A percentile compares a stretch with the other conserved stretches of the same genome.
phyloP scores from a whole-genome alignment of 2,329 filamentous ascomycete genomes.

The Beauveria asiatica region DNA sequence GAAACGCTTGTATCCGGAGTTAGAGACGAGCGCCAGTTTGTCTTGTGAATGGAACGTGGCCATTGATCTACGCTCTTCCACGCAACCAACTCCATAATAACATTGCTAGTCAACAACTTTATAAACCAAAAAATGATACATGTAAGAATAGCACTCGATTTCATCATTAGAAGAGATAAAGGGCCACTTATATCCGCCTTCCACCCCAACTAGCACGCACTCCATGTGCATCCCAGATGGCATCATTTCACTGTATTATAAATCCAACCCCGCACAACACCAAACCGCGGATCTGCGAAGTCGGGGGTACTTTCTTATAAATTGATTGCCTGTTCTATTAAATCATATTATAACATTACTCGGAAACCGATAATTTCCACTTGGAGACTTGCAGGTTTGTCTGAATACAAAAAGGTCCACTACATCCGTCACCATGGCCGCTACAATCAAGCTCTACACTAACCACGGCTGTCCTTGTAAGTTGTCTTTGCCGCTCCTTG shows the following conservation, averaged over 20 bases:
- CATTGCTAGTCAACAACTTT: too few relatives aligned
- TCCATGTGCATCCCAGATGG: background rate
- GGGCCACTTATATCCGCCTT: background rate
- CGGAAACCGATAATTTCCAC: background rate
- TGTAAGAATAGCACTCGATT: too few relatives aligned
- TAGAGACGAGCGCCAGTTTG: too few relatives aligned
- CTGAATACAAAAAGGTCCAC: background rate
- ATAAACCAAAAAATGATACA: too few relatives aligned
- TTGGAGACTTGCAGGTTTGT: background rate
- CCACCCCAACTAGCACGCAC: background rate
- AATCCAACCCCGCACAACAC: conserved; percentile 4
- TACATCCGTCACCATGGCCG: conserved; percentile 18
- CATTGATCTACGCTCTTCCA: too few relatives aligned
- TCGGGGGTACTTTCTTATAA: background rate
- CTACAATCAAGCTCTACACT: conserved; percentile 60
- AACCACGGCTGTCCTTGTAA: conserved; percentile 59
- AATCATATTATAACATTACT: background rate
- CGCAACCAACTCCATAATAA: too few relatives aligned
- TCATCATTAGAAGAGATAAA: background rate
- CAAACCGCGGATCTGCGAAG: background rate
- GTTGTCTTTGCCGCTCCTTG: conserved; percentile 1
- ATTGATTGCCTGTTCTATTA: background rate
- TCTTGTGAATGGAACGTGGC: too few relatives aligned
- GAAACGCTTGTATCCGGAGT: too few relatives aligned
- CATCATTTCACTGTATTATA: conserved; percentile 6